Percentiles rank a stretch among this genome's conserved stretches.
phyloP scores from a whole-genome alignment of 1,284 basidiomycete species.

The Kwoniella shivajii region DNA sequence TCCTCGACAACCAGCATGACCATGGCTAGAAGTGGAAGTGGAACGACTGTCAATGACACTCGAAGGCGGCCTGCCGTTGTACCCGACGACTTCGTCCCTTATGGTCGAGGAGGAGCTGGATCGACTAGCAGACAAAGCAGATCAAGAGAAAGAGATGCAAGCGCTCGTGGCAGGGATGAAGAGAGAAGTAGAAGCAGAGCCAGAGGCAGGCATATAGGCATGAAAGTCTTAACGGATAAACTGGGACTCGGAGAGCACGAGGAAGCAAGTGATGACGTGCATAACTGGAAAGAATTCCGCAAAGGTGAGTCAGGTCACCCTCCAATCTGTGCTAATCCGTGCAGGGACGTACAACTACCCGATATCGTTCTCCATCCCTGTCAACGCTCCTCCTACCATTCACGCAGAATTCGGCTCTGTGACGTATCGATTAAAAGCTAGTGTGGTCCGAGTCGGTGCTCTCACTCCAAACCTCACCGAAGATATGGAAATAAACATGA shows the following conservation, averaged over 20 bases:
- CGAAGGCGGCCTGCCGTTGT: no score
- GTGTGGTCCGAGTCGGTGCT: slow-evolving; percentile 78
- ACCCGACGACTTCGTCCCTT: slow-evolving; percentile 25
- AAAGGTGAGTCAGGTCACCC: slow-evolving; percentile 64
- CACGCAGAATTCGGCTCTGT: slow-evolving; percentile 78
- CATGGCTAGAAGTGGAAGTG: slow-evolving; percentile 13
- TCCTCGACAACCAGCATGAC: slow-evolving; percentile 11
- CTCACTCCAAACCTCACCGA: slow-evolving; percentile 75
- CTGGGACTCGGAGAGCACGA: slow-evolving; percentile 52
- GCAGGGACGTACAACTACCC: slow-evolving; percentile 92
- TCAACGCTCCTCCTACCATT: slow-evolving; percentile 76
- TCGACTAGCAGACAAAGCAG: slow-evolving; percentile 18
- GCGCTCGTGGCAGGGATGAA: slow-evolving; percentile 6
- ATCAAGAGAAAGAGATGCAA: slow-evolving; percentile 27
- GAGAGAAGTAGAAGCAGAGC: slow-evolving; percentile 49
- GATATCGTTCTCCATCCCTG: slow-evolving; percentile 84
- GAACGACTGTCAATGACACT: neutral
- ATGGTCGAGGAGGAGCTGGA: slow-evolving; percentile 43
- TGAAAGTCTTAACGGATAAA: slow-evolving; percentile 53
- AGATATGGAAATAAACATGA: slow-evolving; percentile 72
- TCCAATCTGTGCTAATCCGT: neutral
- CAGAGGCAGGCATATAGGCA: slow-evolving; percentile 49
- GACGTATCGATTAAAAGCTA: slow-evolving; percentile 77
- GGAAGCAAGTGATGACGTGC: slow-evolving; percentile 56
- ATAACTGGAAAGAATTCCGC: slow-evolving; percentile 85